Evolutionary conservation across 2,329 filamentous ascomycete genomes (phyloP).

Genomic region (Fusarium graminum): DNA sequence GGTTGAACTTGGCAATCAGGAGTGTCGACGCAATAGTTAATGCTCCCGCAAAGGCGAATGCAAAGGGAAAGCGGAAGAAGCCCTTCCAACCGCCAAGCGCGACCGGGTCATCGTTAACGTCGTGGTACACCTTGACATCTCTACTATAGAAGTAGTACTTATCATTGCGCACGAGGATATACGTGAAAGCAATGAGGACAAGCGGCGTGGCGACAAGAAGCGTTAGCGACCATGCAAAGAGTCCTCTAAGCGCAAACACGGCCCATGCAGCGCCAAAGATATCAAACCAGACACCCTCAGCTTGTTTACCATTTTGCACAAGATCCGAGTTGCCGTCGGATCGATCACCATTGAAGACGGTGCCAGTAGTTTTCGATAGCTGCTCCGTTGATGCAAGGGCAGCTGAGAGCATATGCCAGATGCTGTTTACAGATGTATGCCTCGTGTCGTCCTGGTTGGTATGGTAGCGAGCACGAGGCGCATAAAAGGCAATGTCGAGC

Average conservation of each 20-base stretch:
- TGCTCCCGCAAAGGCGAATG: slow-evolving; percentile 75
- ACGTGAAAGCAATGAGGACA: slow-evolving; percentile 75
- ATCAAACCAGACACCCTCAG: slow-evolving; percentile 91
- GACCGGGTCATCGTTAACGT: slow-evolving; percentile 72
- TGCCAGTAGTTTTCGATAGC: slow-evolving; percentile 76
- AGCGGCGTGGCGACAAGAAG: slow-evolving; percentile 85
- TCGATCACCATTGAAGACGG: slow-evolving; percentile 72
- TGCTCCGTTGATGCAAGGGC: slow-evolving; percentile 79
- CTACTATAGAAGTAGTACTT: slow-evolving; percentile 91
- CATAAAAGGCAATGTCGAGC: slow-evolving; percentile 91
- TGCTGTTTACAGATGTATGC: slow-evolving; percentile 76
- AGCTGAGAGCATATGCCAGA: slow-evolving; percentile 97
- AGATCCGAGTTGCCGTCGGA: slow-evolving; percentile 69
- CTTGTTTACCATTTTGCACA: slow-evolving; percentile 74
- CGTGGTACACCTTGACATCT: slow-evolving; percentile 64
- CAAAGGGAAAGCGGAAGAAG: slow-evolving; percentile 85
- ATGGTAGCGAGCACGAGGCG: slow-evolving; percentile 88
- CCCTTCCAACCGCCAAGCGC: slow-evolving; percentile 82
- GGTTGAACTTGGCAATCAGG: slow-evolving; percentile 85
- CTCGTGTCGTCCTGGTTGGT: slow-evolving; percentile 88
- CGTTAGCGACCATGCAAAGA: slow-evolving; percentile 90
- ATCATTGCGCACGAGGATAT: slow-evolving; percentile 76
- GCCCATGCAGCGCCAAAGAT: slow-evolving; percentile 85
- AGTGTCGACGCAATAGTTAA: slow-evolving; percentile 80
- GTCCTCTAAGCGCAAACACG: slow-evolving; percentile 80